phyloP scores from a whole-genome alignment of 2,329 filamentous ascomycete species.

The Zymoseptoria brevis region DNA sequence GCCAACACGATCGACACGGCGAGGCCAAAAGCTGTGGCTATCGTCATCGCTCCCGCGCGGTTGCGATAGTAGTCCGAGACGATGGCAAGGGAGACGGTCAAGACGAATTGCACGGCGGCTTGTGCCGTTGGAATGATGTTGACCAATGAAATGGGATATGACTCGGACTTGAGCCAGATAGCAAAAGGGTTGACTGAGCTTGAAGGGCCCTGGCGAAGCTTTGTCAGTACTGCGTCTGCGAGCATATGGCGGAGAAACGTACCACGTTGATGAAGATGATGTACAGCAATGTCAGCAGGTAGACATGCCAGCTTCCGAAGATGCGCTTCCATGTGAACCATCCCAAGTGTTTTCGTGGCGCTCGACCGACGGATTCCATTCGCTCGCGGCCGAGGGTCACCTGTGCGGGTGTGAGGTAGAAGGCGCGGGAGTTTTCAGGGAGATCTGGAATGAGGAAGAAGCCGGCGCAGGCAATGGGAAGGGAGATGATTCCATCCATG shows the following conservation, averaged over 20 bases:
- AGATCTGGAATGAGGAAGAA: slow-evolving; percentile 45
- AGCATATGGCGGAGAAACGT: slow-evolving; percentile 28
- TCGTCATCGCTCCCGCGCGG: slow-evolving; percentile 15
- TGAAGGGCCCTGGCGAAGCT: slow-evolving; percentile 10
- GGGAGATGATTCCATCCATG: slow-evolving; percentile 46
- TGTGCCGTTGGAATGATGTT: slow-evolving; percentile 47
- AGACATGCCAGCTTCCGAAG: slow-evolving; percentile 58
- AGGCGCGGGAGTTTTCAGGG: slow-evolving; percentile 44
- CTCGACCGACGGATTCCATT: slow-evolving; percentile 33
- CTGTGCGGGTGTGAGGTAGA: slow-evolving; percentile 39
- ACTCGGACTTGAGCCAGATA: slow-evolving; percentile 30
- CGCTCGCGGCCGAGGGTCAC: slow-evolving; percentile 40
- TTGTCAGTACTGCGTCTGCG: neutral
- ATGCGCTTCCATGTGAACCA: slow-evolving; percentile 45
- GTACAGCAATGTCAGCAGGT: slow-evolving; percentile 50
- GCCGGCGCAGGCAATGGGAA: slow-evolving; percentile 45
- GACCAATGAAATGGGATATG: slow-evolving; percentile 47
- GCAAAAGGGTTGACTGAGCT: slow-evolving; percentile 18
- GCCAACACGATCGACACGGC: slow-evolving; percentile 25
- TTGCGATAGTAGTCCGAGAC: slow-evolving; percentile 17
- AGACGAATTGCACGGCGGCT: slow-evolving; percentile 48
- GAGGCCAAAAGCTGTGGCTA: slow-evolving; percentile 15
- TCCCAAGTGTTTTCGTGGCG: slow-evolving; percentile 15
- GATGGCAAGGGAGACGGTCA: slow-evolving; percentile 52
- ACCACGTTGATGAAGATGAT: slow-evolving; percentile 56